phyloP scores from a whole-genome alignment of 2,329 filamentous ascomycete genomes.

The Pseudopyricularia cyperi region DNA sequence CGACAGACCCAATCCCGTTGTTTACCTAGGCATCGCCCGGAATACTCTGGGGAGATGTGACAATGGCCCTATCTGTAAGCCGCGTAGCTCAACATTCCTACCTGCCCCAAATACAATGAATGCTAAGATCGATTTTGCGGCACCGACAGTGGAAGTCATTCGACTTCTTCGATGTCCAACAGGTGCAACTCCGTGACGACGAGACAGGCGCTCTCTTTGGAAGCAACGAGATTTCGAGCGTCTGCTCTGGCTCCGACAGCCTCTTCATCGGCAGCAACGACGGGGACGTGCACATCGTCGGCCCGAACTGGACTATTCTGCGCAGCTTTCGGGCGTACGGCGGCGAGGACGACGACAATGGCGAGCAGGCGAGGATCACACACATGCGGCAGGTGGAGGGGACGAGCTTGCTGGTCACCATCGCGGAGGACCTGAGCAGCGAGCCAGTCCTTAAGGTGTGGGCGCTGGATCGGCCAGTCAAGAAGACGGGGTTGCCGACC shows the following conservation, averaged over 20 bases:
- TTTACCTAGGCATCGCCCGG: background rate
- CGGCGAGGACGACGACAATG: slow-evolving; percentile 33
- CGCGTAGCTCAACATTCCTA: background rate
- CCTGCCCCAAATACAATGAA: background rate
- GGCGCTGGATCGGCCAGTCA: slow-evolving; percentile 86
- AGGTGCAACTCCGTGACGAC: slow-evolving; percentile 66
- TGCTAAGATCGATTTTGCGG: background rate
- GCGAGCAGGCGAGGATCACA: slow-evolving; percentile 38
- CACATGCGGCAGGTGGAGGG: slow-evolving; percentile 88
- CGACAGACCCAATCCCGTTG: background rate
- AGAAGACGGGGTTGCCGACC: slow-evolving; percentile 80
- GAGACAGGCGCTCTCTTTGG: slow-evolving; percentile 70
- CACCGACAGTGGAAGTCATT: slow-evolving; percentile 86
- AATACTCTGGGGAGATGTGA: slow-evolving; percentile 10
- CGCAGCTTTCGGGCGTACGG: slow-evolving; percentile 83
- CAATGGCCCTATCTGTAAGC: slow-evolving; percentile 18
- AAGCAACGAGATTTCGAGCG: slow-evolving; percentile 68
- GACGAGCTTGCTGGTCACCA: slow-evolving; percentile 73
- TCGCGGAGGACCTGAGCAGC: slow-evolving; percentile 75
- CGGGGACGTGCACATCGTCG: slow-evolving; percentile 79
- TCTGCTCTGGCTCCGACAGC: slow-evolving; percentile 78
- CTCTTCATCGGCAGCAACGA: slow-evolving; percentile 79
- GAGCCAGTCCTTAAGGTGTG: slow-evolving; percentile 94
- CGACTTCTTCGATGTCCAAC: slow-evolving; percentile 95
- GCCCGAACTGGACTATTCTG: slow-evolving; percentile 73